Evolutionary conservation across 2,329 filamentous ascomycete genomes (phyloP), one percentile per base, ranked within the genome.

Genomic region (Stemphylium beticola): DNA sequence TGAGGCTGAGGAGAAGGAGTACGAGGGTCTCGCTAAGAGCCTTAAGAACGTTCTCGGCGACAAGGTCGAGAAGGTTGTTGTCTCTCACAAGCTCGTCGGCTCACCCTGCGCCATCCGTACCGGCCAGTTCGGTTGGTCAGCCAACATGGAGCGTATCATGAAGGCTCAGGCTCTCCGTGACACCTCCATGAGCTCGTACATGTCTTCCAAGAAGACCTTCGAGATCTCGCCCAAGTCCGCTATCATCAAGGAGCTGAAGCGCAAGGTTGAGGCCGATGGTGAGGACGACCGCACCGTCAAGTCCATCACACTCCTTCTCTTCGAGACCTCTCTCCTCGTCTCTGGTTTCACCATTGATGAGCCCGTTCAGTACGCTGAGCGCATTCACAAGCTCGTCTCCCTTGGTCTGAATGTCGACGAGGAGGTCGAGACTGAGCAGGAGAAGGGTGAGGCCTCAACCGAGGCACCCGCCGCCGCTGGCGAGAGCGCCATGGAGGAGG

Each of bases 141-240:
- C 95, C 78, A 99, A 99, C 88, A 99, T 99, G 95, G 95, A 99
- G 87, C 95, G 95, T 85, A 99, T 99, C 88, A 99, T 99, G 95
- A 99, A 99, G 90, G 95, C 95, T 24, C 95, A 99, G 86, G 95
- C 95, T 76, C 93, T 99, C 75, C 95, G 95, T 83, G 95, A 99
- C 84, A 99, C 95, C 69, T 97, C 93, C 74, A 99, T 99, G 95
- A 92, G 87, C 82, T 96, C 92, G 73, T 99, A 99, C 91, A 99
- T 99, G 95, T 96, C 92, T 67, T 98, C 93, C 78, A 99, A 99
- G 93, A 99, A 99, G 92, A 99, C 95, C 29, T 98, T 99, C 71
- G 95, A 99, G 85, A 98, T 99, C 82, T 98, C 95, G n/a, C 95
- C 95, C 79, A 93, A 95, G 86, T 96, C 92, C 73, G 78, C 92